Conservation (phyloP, 2,329 filamentous ascomycete genomes). For the Pestalotiopsis sp. region DNA sequence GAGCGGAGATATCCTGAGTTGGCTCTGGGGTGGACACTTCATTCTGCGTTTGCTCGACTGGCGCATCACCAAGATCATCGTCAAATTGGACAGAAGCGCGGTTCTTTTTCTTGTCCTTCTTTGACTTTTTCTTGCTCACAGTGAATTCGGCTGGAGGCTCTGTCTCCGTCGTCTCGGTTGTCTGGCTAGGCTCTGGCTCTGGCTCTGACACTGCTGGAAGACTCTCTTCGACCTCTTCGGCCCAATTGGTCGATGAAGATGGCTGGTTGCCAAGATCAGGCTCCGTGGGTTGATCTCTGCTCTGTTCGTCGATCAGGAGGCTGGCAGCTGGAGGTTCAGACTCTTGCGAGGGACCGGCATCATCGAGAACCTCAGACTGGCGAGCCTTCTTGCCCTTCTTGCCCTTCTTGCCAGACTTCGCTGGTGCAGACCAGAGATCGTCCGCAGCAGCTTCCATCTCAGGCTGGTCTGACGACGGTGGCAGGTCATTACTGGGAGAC, state of each 20-base stretch:
- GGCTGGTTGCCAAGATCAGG: constrained; percentile 8
- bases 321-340: not conserved
- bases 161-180: not conserved
- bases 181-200: not conserved
- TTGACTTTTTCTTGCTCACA: constrained; percentile 24
- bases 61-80: constrained; percentile 11
- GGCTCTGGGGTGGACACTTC: constrained; percentile 2
- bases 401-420: constrained; percentile 22
- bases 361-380: not conserved
- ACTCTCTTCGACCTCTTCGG: constrained; percentile 13
- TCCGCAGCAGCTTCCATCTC: constrained; percentile 7
- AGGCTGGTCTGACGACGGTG: not conserved
- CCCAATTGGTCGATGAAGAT: constrained; percentile 8
- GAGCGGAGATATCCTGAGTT: not conserved
- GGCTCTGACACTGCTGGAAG: constrained; percentile 1
- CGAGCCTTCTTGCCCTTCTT: constrained; percentile 25
- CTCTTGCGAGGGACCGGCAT: not conserved
- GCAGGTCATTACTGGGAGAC: not conserved
- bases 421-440: constrained; percentile 16
- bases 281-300: not conserved
- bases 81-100: constrained; percentile 21
- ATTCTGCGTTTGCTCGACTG: constrained; percentile 14
- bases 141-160: constrained; percentile 12
- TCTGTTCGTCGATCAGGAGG: not conserved
- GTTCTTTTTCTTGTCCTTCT: constrained; percentile 27